Evolutionary conservation across 2,329 filamentous ascomycete species (phyloP).

Genomic region (Stagonosporopsis rhizophila): DNA sequence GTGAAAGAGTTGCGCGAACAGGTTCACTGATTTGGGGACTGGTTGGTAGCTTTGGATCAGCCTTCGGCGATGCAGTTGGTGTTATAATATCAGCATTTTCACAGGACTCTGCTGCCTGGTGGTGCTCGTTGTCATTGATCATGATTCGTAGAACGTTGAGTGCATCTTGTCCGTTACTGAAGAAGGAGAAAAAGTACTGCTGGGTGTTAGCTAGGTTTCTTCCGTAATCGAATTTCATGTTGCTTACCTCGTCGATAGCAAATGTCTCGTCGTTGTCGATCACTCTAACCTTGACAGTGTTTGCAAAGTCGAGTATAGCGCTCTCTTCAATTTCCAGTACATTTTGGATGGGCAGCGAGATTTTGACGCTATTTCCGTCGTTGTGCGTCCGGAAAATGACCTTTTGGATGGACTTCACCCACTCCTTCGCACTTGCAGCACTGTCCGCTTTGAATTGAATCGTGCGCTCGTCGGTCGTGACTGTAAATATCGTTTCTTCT

Average conservation of each 20-base stretch:
- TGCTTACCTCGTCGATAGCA: constrained; percentile 88
- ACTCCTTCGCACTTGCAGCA: constrained; percentile 86
- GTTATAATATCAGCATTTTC: constrained; percentile 22
- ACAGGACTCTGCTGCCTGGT: constrained; percentile 26
- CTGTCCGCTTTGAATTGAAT: constrained; percentile 93
- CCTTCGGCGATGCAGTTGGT: constrained; percentile 23
- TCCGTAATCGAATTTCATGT: constrained; percentile 16
- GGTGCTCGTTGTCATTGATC: constrained; percentile 67
- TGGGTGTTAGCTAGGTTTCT: constrained; percentile 13
- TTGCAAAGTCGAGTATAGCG: constrained; percentile 86
- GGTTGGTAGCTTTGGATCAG: constrained; percentile 19
- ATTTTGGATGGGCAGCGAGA: constrained; percentile 86
- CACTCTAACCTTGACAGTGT: constrained; percentile 91
- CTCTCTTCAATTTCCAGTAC: constrained; percentile 93
- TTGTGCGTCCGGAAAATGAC: constrained; percentile 97
- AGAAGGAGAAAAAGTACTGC: constrained; percentile 96
- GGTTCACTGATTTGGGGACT: constrained; percentile 46
- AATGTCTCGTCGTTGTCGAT: constrained; percentile 94
- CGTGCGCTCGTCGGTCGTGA: constrained; percentile 81
- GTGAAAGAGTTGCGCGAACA: constrained; percentile 55
- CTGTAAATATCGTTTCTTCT: constrained; percentile 77
- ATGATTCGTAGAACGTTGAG: constrained; percentile 78
- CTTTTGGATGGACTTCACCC: constrained; percentile 92
- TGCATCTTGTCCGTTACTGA: constrained; percentile 83
- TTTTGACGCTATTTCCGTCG: constrained; percentile 96